Conservation (phyloP, 2,329 filamentous ascomycete species). For the Didymella sp. region DNA sequence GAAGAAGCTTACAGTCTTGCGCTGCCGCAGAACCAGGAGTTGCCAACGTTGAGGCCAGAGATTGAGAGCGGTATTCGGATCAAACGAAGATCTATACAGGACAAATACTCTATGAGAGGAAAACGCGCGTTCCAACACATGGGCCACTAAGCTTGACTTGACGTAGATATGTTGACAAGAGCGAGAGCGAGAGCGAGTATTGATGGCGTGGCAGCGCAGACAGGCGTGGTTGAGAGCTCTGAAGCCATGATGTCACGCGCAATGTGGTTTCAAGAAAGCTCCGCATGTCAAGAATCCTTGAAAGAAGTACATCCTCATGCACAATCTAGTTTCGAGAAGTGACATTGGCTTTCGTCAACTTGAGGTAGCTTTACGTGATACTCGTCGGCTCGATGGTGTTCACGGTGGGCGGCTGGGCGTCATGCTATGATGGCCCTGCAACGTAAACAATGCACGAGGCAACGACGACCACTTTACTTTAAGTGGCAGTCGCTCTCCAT, state of each 20-base stretch:
- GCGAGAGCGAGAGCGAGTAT: neutral
- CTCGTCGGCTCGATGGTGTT: slow-evolving; percentile 3
- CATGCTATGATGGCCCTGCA: neutral
- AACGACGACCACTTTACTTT: neutral
- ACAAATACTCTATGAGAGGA: slow-evolving; percentile 4
- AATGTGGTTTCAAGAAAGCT: slow-evolving; percentile 5
- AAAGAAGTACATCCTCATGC: slow-evolving; percentile 2
- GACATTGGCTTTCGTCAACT: neutral
- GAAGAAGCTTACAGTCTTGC: slow-evolving; percentile 55
- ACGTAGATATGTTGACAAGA: slow-evolving; percentile 1
- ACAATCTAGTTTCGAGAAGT: neutral
- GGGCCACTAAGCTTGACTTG: slow-evolving; percentile 8
- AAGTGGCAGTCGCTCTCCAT: too few relatives aligned
- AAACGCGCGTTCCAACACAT: slow-evolving; percentile 10
- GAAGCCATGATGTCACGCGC: neutral
- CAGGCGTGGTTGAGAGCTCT: neutral
- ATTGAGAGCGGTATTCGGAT: too few relatives aligned
- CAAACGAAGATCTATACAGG: too few relatives aligned
- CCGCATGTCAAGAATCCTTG: slow-evolving; percentile 3
- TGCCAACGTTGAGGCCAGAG: slow-evolving; percentile 41
- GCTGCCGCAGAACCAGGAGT: slow-evolving; percentile 56
- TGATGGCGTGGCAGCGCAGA: neutral
- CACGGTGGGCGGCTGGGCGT: slow-evolving; percentile 5
- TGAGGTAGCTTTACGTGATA: slow-evolving; percentile 4
- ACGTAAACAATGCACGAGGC: neutral